Base-by-base conservation (phyloP, 2,329 filamentous ascomycete genomes). In the Hypoxylon sp. region DNA sequence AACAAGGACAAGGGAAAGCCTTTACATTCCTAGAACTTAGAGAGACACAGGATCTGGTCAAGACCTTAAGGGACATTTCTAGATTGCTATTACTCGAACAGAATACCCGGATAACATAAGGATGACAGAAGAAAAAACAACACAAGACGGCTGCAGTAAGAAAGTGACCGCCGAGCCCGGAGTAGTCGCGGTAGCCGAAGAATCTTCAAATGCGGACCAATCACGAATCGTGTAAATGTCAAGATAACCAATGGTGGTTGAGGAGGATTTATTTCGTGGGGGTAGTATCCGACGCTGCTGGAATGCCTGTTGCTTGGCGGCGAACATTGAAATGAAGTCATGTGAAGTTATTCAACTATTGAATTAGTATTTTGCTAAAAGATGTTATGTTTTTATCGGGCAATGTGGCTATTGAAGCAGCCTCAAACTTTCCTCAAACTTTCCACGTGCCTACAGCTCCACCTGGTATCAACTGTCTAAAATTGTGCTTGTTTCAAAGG, bases 131-230 rank as follows among this genome's bases (percentile, higher is more conserved):
- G 43, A 51, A 63, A 63, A 62, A 62, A 64, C 56, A 55, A 67
- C 61, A 68, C 46, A 58, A 55, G 55, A 49, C 60, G 56, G 63
- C 65, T 71, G 66, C 69, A 71, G 67, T 66, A 60, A 32, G 63
- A 57, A 17, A n/a, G 45, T 51, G 58, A 46, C 61, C 63, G 73
- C 72, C 71, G 73, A 74, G 62, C 63, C 67, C 72, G 71, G 68
- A 70, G 65, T 60, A 67, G 69, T 70, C 45, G 59, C 74, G 65
- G 63, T 60, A 64, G 67, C 72, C 71, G 70, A 67, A 65, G 38
- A 67, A 70, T 70, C 66, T 71, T 69, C 63, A 68, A 69, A 57
- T 41, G 21, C 53, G 50, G 60, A 63, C 73, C 74, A 76, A 76
- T 76, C 65, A 74, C 25, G 57, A 25, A 9, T 45, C 28, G 38